Percentiles rank a stretch among this genome's conserved stretches.
These are phyloP conservation scores for Paramecium sexaurelia DNA, from an alignment of 73 alveolate species.

Conservation along the genomic window DNA sequence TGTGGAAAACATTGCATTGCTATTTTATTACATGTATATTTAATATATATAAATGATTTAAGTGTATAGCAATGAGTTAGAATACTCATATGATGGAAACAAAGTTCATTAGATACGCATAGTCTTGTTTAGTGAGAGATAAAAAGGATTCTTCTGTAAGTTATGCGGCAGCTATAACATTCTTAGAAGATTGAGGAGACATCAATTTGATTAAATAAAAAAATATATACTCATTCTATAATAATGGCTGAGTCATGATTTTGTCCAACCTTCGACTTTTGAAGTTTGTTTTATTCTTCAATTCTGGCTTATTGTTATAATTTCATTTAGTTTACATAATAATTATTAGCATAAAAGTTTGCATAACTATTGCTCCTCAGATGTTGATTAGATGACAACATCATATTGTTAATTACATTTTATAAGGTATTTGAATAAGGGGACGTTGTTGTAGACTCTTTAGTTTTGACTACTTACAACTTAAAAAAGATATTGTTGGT, in stretches of 20 bases:
- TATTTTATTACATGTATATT: conserved; percentile 48
- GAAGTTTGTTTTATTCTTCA: not conserved
- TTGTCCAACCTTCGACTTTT: not conserved
- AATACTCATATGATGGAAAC: conserved; percentile 61
- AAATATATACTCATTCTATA: not conserved
- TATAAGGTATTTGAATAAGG: not conserved
- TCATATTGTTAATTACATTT: conserved; percentile 7
- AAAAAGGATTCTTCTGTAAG: conserved; percentile 67
- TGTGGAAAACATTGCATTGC: conserved; percentile 66
- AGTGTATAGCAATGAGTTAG: not conserved
- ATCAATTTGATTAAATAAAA: not conserved
- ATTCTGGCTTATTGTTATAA: not conserved
- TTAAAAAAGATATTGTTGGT: not conserved
- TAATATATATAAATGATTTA: not conserved
- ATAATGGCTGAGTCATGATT: conserved; percentile 40
- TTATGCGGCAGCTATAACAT: conserved; percentile 67
- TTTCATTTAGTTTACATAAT: not conserved
- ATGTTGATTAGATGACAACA: conserved; percentile 4
- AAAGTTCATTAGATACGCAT: conserved; percentile 62
- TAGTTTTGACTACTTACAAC: not conserved
- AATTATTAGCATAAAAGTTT: not conserved
- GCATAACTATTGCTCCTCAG: conserved; percentile 1
- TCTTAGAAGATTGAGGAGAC: conserved; percentile 49
- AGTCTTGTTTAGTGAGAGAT: conserved; percentile 66
- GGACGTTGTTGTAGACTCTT: not conserved